Evolutionary conservation across 805 yeast genomes (phyloP).

Genomic region (Zygoascus flipseniorum): DNA sequence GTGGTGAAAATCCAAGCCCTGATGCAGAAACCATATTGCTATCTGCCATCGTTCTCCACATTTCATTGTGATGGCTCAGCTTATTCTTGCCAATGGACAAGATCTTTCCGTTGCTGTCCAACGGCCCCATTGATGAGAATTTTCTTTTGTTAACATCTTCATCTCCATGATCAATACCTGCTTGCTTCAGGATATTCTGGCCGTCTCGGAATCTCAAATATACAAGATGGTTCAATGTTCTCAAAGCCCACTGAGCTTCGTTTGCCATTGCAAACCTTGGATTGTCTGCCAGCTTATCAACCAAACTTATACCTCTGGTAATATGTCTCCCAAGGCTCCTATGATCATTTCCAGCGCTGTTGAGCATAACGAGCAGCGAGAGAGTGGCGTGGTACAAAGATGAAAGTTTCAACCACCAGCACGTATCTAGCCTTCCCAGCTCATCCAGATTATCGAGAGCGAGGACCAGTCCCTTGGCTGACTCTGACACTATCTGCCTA

Average conservation of each 20-base stretch:
- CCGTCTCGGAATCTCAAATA: conserved; percentile 21
- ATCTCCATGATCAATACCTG: conserved; percentile 49
- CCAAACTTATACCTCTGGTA: conserved; percentile 11
- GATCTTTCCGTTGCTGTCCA: not conserved
- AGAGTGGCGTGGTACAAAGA: conserved; percentile 33
- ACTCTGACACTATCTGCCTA: conserved; percentile 1
- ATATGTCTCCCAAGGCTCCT: conserved; percentile 10
- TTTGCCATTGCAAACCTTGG: conserved; percentile 38
- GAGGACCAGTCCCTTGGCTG: conserved; percentile 8
- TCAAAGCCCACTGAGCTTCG: conserved; percentile 57
- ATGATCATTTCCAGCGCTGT: conserved; percentile 34
- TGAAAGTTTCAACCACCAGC: conserved; percentile 43
- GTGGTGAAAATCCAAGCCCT: not conserved
- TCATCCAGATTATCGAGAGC: conserved; percentile 5
- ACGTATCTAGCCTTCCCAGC: conserved; percentile 15
- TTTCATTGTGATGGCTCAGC: not conserved
- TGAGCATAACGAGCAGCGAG: conserved; percentile 26
- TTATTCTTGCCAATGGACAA: not conserved
- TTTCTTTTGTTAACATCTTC: conserved; percentile 40
- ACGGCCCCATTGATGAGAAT: conserved; percentile 39
- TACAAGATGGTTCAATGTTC: conserved; percentile 45
- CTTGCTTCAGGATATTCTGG: conserved; percentile 21
- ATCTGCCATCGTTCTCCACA: not conserved
- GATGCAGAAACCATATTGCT: not conserved
- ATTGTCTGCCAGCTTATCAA: conserved; percentile 15